These are phyloP conservation scores for Arctium lappa DNA, from an alignment of 129 eudicot genomes.

Conservation along the genomic window DNA sequence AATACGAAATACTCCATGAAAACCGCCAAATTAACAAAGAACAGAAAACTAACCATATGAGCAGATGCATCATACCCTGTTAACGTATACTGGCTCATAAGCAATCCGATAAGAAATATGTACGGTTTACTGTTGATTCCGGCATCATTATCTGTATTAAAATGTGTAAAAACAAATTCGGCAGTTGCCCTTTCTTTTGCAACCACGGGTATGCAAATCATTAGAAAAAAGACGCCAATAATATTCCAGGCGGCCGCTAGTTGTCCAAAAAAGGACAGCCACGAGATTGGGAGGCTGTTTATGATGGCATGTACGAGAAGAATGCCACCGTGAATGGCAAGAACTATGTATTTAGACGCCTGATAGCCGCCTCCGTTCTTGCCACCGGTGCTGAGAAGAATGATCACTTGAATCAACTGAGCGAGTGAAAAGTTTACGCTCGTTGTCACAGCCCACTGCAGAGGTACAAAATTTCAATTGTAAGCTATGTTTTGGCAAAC, in stretches of 20 bases:
- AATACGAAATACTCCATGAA: not conserved
- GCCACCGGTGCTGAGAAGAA: conserved; percentile 92
- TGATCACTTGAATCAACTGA: conserved; percentile 78
- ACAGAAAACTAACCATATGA: conserved; percentile 73
- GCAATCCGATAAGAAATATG: conserved; percentile 87
- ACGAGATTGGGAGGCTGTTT: conserved; percentile 88
- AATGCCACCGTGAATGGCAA: conserved; percentile 75
- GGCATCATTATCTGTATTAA: conserved; percentile 69
- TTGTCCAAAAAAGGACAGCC: conserved; percentile 87
- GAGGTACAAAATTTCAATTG: conserved; percentile 13
- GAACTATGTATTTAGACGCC: conserved; percentile 78
- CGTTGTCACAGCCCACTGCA: conserved; percentile 99
- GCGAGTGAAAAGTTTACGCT: conserved; percentile 91
- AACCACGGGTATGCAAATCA: conserved; percentile 78
- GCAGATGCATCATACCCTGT: conserved; percentile 99
- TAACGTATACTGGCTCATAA: conserved; percentile 94
- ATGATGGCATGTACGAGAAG: conserved; percentile 71
- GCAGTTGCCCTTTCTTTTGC: conserved; percentile 75
- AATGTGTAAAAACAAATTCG: conserved; percentile 83
- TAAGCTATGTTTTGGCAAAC: not conserved
- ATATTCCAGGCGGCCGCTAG: conserved; percentile 94
- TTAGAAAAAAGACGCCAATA: conserved; percentile 85
- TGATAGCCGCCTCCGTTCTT: conserved; percentile 81
- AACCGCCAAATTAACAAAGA: not conserved
- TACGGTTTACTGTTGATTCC: conserved; percentile 68